Conservation (phyloP, 352 stramenopile genomes). For the Phytophthora agathidicida region DNA sequence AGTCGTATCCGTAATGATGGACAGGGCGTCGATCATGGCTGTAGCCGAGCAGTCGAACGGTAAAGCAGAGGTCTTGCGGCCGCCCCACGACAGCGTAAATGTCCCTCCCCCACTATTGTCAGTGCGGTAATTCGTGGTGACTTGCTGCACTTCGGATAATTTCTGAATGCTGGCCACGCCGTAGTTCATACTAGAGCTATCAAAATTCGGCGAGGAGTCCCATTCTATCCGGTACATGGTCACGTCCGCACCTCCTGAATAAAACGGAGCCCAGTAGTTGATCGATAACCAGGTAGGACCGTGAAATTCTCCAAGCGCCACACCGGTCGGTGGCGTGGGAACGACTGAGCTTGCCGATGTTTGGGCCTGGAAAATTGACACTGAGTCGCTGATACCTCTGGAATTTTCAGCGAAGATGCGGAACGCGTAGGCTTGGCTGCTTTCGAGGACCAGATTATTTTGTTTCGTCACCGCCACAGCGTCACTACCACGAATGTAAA, state of each 20-base stretch:
- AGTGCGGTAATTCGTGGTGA: slow-evolving; percentile 71
- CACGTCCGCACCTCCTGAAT: slow-evolving; percentile 89
- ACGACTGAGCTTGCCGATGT: slow-evolving; percentile 68
- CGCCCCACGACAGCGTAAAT: slow-evolving; percentile 94
- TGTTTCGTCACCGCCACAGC: slow-evolving; percentile 58
- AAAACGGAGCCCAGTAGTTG: slow-evolving; percentile 80
- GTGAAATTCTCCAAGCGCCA: slow-evolving; percentile 84
- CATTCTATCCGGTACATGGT: slow-evolving; percentile 94
- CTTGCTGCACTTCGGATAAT: slow-evolving; percentile 91
- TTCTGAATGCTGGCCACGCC: slow-evolving; percentile 87
- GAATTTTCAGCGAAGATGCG: slow-evolving; percentile 68
- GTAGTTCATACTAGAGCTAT: slow-evolving; percentile 84
- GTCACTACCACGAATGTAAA: slow-evolving; percentile 56
- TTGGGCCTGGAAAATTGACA: slow-evolving; percentile 37
- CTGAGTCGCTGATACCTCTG: slow-evolving; percentile 54
- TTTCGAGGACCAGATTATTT: slow-evolving; percentile 58
- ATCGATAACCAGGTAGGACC: slow-evolving; percentile 76
- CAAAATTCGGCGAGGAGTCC: slow-evolving; percentile 85
- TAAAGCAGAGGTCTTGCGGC: slow-evolving; percentile 65
- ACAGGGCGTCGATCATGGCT: slow-evolving; percentile 80
- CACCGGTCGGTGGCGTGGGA: slow-evolving; percentile 72
- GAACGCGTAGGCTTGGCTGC: slow-evolving; percentile 56
- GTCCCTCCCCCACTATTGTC: slow-evolving; percentile 75
- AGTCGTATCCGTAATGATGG: slow-evolving; percentile 76
- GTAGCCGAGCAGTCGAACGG: slow-evolving; percentile 68